Percentiles rank a stretch among this genome's conserved stretches.
These are phyloP conservation scores for Periconia macrospinosa DNA, from an alignment of 2,329 filamentous ascomycete species.

Conservation along the genomic window DNA sequence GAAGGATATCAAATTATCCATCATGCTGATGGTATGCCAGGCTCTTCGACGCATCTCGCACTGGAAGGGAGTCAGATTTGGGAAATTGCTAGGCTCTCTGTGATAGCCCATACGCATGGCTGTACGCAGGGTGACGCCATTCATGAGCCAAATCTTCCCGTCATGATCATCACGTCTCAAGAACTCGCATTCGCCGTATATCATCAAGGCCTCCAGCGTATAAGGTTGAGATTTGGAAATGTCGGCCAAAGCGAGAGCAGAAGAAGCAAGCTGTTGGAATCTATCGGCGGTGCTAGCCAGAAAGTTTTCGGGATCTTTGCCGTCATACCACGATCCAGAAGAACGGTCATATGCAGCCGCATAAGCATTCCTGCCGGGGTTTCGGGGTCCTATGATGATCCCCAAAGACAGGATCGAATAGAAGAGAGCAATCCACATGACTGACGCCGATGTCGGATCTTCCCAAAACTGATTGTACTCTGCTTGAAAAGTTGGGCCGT, in stretches of 20 bases:
- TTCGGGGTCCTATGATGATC: slow-evolving; percentile 26
- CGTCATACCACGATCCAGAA: slow-evolving; percentile 5
- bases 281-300: slow-evolving; percentile 11
- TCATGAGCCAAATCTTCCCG: slow-evolving; percentile 26
- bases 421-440: slow-evolving; percentile 25
- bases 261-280: slow-evolving; percentile 27
- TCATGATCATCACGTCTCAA: slow-evolving; percentile 22
- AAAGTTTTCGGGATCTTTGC: slow-evolving; percentile 7
- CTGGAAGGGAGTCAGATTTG: slow-evolving; percentile 34
- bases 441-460: slow-evolving; percentile 14
- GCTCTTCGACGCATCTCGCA: slow-evolving; percentile 42
- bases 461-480: slow-evolving; percentile 28
- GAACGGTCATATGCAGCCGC: slow-evolving; percentile 9
- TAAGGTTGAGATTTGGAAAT: slow-evolving; percentile 24
- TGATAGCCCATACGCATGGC: slow-evolving; percentile 44
- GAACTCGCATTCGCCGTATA: slow-evolving; percentile 21
- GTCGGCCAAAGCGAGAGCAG: slow-evolving; percentile 29
- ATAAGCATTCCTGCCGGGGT: slow-evolving; percentile 20
- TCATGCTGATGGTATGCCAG: slow-evolving; percentile 36
- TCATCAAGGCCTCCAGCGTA: slow-evolving; percentile 20
- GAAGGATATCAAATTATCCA: slow-evolving; percentile 38
- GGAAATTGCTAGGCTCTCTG: slow-evolving; percentile 35
- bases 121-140: slow-evolving; percentile 22
- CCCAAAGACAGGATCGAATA: slow-evolving; percentile 21
- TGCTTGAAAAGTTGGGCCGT: slow-evolving; percentile 25